Conservation (phyloP, 139 green algal genomes). For the Astrephomene gubernaculifera region DNA sequence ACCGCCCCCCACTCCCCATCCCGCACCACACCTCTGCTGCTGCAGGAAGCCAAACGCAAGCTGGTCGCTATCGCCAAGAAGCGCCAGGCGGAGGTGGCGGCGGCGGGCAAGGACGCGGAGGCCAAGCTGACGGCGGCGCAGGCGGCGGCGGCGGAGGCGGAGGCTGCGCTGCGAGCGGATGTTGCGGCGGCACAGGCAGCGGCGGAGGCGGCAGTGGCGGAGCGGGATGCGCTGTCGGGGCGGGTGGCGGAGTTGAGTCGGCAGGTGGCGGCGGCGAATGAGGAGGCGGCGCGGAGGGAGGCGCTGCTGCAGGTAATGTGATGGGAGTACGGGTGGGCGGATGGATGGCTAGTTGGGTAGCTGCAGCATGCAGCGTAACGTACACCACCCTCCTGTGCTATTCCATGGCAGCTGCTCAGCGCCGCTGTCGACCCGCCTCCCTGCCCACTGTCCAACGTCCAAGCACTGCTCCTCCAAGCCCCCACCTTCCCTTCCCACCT, state of each 20-base stretch:
- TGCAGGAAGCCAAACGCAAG: conserved; percentile 48
- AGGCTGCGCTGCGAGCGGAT: neutral
- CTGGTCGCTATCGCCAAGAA: conserved; percentile 49
- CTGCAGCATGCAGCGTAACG: no score
- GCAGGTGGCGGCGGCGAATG: neutral
- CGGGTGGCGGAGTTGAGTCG: conserved; percentile 23
- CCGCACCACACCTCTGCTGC: neutral
- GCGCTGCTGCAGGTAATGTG: conserved; percentile 29
- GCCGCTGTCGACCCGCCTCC: no score
- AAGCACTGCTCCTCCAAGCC: neutral
- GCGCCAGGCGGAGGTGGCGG: conserved; percentile 21
- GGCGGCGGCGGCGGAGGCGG: neutral
- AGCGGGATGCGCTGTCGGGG: neutral
- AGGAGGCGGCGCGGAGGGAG: conserved; percentile 9
- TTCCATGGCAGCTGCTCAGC: no score
- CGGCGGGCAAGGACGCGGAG: conserved; percentile 20
- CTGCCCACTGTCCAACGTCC: neutral
- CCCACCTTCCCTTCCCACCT: neutral
- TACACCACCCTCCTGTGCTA: no score
- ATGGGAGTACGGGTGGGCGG: no score
- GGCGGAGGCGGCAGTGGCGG: neutral
- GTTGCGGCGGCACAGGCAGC: conserved; percentile 4
- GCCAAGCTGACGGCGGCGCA: conserved; percentile 11
- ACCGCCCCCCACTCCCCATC: neutral
- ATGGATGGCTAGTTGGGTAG: no score